Evolutionary conservation across 2,329 filamentous ascomycete species (phyloP).

Genomic region (Rutstroemia sp.): DNA sequence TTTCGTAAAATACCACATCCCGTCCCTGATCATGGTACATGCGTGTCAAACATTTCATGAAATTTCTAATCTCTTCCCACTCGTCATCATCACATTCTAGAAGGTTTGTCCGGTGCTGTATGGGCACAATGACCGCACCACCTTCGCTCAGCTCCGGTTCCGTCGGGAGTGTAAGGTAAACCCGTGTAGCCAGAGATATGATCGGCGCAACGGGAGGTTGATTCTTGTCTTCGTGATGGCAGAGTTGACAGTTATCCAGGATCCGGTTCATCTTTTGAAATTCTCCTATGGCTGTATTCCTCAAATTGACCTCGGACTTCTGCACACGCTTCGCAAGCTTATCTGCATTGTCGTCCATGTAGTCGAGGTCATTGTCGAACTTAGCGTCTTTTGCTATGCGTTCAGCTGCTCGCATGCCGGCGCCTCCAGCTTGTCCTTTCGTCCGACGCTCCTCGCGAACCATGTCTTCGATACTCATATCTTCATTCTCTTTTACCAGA

Average conservation of each 20-base stretch:
- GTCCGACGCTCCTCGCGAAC: conserved; percentile 87
- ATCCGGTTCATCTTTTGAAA: conserved; percentile 85
- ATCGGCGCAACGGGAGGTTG: conserved; percentile 75
- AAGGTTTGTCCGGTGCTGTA: conserved; percentile 80
- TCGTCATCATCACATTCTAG: conserved; percentile 98
- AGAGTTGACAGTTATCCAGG: conserved; percentile 82
- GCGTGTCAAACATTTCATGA: conserved; percentile 92
- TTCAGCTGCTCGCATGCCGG: conserved; percentile 77
- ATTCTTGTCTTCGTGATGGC: conserved; percentile 79
- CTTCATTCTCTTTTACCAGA: conserved; percentile 80
- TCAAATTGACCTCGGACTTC: conserved; percentile 80
- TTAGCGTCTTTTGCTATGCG: conserved; percentile 89
- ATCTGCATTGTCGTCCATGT: conserved; percentile 92
- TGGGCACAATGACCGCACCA: conserved; percentile 81
- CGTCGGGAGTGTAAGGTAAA: conserved; percentile 81
- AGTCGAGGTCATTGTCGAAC: conserved; percentile 88
- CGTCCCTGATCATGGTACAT: conserved; percentile 92
- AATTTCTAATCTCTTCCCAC: conserved; percentile 98
- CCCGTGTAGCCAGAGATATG: conserved; percentile 76
- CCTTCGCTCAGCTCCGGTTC: conserved; percentile 80
- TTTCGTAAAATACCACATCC: conserved; percentile 95
- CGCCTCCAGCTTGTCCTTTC: conserved; percentile 67
- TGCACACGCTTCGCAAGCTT: conserved; percentile 83
- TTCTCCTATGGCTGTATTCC: conserved; percentile 78
- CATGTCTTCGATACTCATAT: conserved; percentile 97